Base-by-base conservation (phyloP, 2,329 filamentous ascomycete genomes). In the Fusarium sp. region DNA sequence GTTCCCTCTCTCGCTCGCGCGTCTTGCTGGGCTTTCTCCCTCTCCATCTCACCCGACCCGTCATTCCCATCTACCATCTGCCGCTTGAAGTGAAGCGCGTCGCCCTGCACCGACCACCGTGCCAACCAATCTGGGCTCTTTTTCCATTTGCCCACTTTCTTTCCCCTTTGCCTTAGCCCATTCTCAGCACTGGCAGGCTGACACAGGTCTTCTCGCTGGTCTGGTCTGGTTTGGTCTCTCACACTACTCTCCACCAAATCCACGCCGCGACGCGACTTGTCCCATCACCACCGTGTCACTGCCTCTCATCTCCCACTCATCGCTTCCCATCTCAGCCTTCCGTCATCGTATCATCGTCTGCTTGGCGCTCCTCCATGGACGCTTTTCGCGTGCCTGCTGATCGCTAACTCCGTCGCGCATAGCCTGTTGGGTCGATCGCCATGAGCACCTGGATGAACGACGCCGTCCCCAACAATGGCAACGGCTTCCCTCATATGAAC, bases 391-490 rank as follows among this genome's bases (percentile, higher is more conserved):
- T 80, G 74, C 73, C 75, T 77, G 74, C 77, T 81, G 75, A 80
- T 82, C 76, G 79, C 82, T 84, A 80, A 86, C 83, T 75, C 78
- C 76, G 77, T 75, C 74, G 74, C 77, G 75, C 75, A 75, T 76
- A 82, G 80, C 76, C 79, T 80, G 84, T 82, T 78, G 76, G 79
- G 78, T 75, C 79, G 78, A 79, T 82, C 79, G 86, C 86, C 84
- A 91, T 91, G 89, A 91, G 86, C 85, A 87, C 88, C 83, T 91
- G 89, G 89, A 90, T 91, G 85, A 91, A 90, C 81, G 89, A 91
- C 81, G 84, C 88, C 82, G 85, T 89, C 82, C 86, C 87, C 76
- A 91, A 89, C 81, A 90, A 90, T 90, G 88, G 88, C 85, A 89
- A 88, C 83, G 86, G 86, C 83, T 90, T 90, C 79, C 84, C 86